A percentile compares a stretch with the other conserved stretches of the same genome.
Evolutionary conservation across 306 rosid genomes (phyloP).

Genomic region (Rosa lucieae): DNA sequence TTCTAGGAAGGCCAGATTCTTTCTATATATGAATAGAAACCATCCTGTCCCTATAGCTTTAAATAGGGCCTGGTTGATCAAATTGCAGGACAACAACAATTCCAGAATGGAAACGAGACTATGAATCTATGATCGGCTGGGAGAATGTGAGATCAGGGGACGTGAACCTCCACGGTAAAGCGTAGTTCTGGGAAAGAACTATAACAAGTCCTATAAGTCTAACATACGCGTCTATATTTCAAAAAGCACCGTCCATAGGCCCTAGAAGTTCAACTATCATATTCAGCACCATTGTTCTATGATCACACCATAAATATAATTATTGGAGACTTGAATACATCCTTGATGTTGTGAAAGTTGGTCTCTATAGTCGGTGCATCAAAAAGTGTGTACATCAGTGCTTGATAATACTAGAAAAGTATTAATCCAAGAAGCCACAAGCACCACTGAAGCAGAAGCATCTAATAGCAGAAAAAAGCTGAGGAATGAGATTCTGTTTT

Average conservation of each 20-base stretch:
- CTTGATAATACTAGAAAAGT: conserved; percentile 13
- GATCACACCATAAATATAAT: neutral
- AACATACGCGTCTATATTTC: neutral
- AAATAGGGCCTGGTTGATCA: too few relatives aligned
- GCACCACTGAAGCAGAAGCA: conserved; percentile 30
- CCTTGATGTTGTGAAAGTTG: conserved; percentile 2
- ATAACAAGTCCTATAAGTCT: neutral
- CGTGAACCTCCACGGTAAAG: too few relatives aligned
- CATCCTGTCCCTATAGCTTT: too few relatives aligned
- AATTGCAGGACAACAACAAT: too few relatives aligned
- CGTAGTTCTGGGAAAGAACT: neutral
- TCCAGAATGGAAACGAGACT: too few relatives aligned
- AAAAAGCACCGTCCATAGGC: neutral
- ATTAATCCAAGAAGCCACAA: neutral
- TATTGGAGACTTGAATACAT: neutral
- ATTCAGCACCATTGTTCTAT: neutral
- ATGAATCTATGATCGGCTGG: too few relatives aligned
- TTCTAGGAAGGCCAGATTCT: neutral
- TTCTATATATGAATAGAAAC: too few relatives aligned
- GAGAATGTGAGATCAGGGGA: too few relatives aligned
- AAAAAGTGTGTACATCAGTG: neutral
- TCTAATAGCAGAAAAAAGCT: conserved; percentile 20
- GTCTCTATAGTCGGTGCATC: conserved; percentile 14
- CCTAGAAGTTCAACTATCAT: neutral
- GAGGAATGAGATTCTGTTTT: conserved; percentile 28